Percentiles rank a stretch among this genome's conserved stretches.
phyloP scores from a whole-genome alignment of 2,329 filamentous ascomycete species.

The Cercospora janseana region DNA sequence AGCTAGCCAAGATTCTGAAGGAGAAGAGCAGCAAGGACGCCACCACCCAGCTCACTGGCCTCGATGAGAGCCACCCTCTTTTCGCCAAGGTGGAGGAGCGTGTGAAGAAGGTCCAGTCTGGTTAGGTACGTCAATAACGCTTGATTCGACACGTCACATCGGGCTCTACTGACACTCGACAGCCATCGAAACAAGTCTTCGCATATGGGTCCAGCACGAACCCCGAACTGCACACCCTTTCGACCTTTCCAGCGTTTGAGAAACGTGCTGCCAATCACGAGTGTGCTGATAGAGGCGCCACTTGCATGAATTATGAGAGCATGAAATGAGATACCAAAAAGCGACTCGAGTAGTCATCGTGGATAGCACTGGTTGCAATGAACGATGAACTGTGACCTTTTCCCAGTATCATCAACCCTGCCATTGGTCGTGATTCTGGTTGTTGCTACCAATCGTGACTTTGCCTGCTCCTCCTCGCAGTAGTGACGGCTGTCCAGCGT shows the following conservation, averaged over 20 bases:
- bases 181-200: conserved; percentile 7
- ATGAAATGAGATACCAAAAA: conserved; percentile 18
- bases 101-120: conserved; percentile 74
- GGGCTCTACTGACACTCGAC: background rate
- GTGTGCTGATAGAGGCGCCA: conserved; percentile 6
- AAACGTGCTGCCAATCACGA: background rate
- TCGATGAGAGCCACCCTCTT: conserved; percentile 73
- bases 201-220: conserved; percentile 6
- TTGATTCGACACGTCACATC: background rate
- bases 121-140: conserved; percentile 11
- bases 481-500: too few species aligned
- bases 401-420: background rate
- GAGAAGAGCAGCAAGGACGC: conserved; percentile 70
- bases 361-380: conserved; percentile 16
- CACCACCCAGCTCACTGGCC: conserved; percentile 75
- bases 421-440: background rate
- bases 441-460: background rate
- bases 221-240: background rate
- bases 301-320: conserved; percentile 11
- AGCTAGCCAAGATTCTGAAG: conserved; percentile 83
- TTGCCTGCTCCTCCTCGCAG: too few species aligned
- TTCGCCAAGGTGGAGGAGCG: conserved; percentile 72
- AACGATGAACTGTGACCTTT: conserved; percentile 6
- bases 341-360: conserved; percentile 6
- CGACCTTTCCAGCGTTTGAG: conserved; percentile 3